phyloP scores from a whole-genome alignment of 345 rosid species.

The Linum trigynum region DNA sequence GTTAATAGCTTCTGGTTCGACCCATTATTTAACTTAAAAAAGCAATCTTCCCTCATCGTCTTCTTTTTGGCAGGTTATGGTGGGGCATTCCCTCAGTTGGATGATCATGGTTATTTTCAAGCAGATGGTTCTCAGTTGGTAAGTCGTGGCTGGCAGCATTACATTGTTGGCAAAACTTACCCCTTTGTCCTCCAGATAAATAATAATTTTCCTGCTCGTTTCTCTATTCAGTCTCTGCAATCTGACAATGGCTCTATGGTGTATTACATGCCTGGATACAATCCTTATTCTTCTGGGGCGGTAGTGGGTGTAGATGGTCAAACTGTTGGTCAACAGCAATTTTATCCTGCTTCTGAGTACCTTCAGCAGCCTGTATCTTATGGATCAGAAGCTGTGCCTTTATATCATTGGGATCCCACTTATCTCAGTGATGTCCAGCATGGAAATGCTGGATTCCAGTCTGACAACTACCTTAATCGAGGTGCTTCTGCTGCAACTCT shows the following conservation, averaged over 20 bases:
- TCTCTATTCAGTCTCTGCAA: slow-evolving; percentile 31
- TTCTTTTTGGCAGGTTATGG: slow-evolving; percentile 35
- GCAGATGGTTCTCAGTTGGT: slow-evolving; percentile 30
- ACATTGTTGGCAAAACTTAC: not conserved
- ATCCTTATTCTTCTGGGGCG: slow-evolving; percentile 30
- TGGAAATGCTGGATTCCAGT: slow-evolving; percentile 29
- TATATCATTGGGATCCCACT: slow-evolving; percentile 41
- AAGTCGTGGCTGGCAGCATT: slow-evolving; percentile 17
- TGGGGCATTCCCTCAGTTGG: slow-evolving; percentile 30
- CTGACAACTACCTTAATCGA: slow-evolving; percentile 19
- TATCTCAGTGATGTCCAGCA: slow-evolving; percentile 29
- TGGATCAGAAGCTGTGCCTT: slow-evolving; percentile 37
- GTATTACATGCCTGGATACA: slow-evolving; percentile 42
- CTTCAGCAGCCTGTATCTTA: slow-evolving; percentile 32
- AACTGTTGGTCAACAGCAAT: slow-evolving; percentile 33
- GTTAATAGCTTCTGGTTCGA: not conserved
- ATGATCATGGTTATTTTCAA: slow-evolving; percentile 32
- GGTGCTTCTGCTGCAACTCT: slow-evolving; percentile 22
- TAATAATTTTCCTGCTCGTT: slow-evolving; percentile 3
- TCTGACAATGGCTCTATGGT: slow-evolving; percentile 39
- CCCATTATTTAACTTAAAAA: not conserved
- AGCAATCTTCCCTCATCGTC: not conserved
- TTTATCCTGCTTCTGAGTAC: slow-evolving; percentile 33
- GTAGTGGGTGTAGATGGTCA: slow-evolving; percentile 36
- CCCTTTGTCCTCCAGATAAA: not conserved